Percentiles rank a stretch among this genome's conserved stretches.
phyloP scores from a whole-genome alignment of 177 flowering plant genomes.

The Vitis hybrid region DNA sequence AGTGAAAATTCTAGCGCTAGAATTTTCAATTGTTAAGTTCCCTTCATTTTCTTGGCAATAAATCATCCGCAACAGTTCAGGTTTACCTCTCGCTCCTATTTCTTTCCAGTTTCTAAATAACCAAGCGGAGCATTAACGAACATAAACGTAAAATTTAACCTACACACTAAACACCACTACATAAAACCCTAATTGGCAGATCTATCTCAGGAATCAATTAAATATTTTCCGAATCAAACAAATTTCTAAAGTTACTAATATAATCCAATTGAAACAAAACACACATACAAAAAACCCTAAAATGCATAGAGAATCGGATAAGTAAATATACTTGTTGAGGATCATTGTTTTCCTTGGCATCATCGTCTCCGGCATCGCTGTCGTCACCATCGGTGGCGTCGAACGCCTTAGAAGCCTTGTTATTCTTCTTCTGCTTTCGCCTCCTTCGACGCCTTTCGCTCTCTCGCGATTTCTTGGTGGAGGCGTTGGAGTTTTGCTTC shows the following conservation, averaged over 20 bases:
- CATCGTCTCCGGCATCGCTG: slow-evolving; percentile 31
- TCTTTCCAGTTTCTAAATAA: too few species aligned
- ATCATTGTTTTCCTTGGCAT: slow-evolving; percentile 49
- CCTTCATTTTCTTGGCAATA: too few species aligned
- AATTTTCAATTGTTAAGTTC: too few species aligned
- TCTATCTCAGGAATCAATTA: too few species aligned
- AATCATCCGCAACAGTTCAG: too few species aligned
- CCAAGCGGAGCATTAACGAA: too few species aligned
- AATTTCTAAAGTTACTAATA: background rate
- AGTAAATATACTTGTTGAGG: slow-evolving; percentile 49
- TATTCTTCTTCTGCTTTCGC: slow-evolving; percentile 87
- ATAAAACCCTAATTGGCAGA: too few species aligned
- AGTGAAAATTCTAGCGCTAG: too few species aligned
- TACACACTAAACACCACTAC: too few species aligned
- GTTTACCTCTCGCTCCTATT: too few species aligned
- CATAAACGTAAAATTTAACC: too few species aligned
- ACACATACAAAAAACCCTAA: slow-evolving; percentile 5
- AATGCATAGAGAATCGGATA: background rate
- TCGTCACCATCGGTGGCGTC: slow-evolving; percentile 24
- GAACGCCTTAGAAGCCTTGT: slow-evolving; percentile 24
- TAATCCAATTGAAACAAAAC: background rate
- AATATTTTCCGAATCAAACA: background rate
- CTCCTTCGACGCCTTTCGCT: slow-evolving; percentile 71
- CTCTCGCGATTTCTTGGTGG: slow-evolving; percentile 56
- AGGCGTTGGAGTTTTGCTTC: slow-evolving; percentile 22